phyloP scores from a whole-genome alignment of 345 rosid species.

The Arabis alpina region DNA sequence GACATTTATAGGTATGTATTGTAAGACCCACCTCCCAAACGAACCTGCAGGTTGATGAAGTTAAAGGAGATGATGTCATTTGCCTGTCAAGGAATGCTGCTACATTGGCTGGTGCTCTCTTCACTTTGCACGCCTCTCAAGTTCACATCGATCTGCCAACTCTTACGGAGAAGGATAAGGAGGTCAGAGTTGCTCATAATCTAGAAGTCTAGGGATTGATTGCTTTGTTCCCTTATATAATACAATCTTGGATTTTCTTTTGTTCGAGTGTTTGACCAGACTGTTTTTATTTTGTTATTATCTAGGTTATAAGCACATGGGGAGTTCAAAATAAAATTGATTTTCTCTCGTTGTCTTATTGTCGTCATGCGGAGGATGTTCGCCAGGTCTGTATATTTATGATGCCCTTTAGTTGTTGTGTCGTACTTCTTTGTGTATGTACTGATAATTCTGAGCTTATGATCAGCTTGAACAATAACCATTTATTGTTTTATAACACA shows the following conservation, averaged over 20 bases:
- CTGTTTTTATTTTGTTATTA: constrained; percentile 17
- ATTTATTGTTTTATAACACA: constrained; percentile 41
- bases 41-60: constrained; percentile 71
- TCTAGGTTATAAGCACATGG: constrained; percentile 88
- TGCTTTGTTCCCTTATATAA: constrained; percentile 9
- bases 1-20: background rate
- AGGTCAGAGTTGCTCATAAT: constrained; percentile 50
- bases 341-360: constrained; percentile 91
- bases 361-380: constrained; percentile 96
- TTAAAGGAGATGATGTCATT: constrained; percentile 80
- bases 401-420: background rate
- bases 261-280: constrained; percentile 12
- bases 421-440: background rate
- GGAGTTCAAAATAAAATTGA: constrained; percentile 94
- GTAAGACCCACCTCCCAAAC: constrained; percentile 1
- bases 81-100: constrained; percentile 87
- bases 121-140: constrained; percentile 90
- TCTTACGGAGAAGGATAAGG: constrained; percentile 85
- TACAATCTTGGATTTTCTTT: constrained; percentile 14
- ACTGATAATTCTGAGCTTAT: background rate
- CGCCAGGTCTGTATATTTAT: constrained; percentile 58
- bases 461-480: constrained; percentile 1
- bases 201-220: constrained; percentile 3
- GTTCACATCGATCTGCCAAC: constrained; percentile 86
- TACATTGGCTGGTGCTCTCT: constrained; percentile 84